phyloP scores from a whole-genome alignment of 768 basidiomycete genomes.

The Mycena venus region DNA sequence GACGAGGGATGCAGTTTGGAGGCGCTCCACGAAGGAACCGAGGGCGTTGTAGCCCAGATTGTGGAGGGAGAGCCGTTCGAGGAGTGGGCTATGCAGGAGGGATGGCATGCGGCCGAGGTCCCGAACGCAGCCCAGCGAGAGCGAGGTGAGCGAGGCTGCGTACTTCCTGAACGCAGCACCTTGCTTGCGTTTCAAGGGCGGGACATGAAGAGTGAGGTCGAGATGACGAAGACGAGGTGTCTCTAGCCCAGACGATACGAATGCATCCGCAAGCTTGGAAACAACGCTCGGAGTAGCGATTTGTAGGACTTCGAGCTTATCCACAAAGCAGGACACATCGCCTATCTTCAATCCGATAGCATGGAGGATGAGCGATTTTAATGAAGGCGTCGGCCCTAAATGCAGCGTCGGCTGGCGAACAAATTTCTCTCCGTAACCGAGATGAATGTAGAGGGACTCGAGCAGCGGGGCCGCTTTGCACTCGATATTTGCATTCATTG shows the following conservation, averaged over 20 bases:
- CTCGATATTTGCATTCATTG: neutral
- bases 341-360: conserved; percentile 1
- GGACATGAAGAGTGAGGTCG: neutral
- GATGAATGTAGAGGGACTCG: neutral
- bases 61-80: neutral
- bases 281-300: neutral
- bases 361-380: neutral
- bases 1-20: neutral
- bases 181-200: neutral
- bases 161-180: neutral
- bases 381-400: conserved; percentile 1
- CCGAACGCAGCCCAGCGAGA: neutral
- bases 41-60: neutral
- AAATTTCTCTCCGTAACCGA: neutral
- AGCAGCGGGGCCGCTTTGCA: conserved; percentile 3
- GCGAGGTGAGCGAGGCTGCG: conserved; percentile 4
- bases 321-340: neutral
- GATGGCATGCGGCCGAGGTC: conserved; percentile 4
- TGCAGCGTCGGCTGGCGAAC: neutral
- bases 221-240: conserved; percentile 3
- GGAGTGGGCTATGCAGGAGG: neutral
- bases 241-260: neutral
- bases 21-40: neutral
- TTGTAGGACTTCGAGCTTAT: neutral
- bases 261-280: neutral